phyloP scores from a whole-genome alignment of 306 rosid genomes.

The Styphnolobium japonicum region DNA sequence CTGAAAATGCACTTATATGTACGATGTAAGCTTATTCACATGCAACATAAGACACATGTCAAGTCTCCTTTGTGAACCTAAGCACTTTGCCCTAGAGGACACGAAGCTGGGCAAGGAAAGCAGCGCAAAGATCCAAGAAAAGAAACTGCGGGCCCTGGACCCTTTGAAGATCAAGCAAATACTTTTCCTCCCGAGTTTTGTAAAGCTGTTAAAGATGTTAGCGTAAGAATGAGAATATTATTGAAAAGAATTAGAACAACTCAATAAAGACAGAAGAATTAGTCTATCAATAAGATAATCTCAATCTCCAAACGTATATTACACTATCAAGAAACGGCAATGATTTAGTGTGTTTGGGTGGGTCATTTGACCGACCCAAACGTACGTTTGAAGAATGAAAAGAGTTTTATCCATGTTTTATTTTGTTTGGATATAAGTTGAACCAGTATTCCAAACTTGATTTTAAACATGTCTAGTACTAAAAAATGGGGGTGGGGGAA shows the following conservation, averaged over 20 bases:
- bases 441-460: too few species aligned
- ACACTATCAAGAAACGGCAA: not conserved
- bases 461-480: not conserved
- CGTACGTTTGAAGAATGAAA: too few species aligned
- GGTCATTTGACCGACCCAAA: too few species aligned
- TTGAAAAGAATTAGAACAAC: not conserved
- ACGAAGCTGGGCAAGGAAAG: conserved; percentile 84
- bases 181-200: conserved; percentile 86
- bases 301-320: not conserved
- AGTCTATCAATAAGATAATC: not conserved
- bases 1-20: conserved; percentile 38
- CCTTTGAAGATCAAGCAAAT: conserved; percentile 90
- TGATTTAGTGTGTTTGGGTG: too few species aligned
- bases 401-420: too few species aligned
- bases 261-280: not conserved
- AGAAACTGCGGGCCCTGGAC: conserved; percentile 92
- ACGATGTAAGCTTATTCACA: conserved; percentile 48
- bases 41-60: conserved; percentile 28
- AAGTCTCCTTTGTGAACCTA: conserved; percentile 24
- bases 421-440: too few species aligned
- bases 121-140: conserved; percentile 93
- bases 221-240: not conserved
- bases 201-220: conserved; percentile 62
- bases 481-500: not conserved
- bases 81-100: conserved; percentile 46